Base-by-base conservation (phyloP, 441 rosid species). In the Gossypium davidsonii region DNA sequence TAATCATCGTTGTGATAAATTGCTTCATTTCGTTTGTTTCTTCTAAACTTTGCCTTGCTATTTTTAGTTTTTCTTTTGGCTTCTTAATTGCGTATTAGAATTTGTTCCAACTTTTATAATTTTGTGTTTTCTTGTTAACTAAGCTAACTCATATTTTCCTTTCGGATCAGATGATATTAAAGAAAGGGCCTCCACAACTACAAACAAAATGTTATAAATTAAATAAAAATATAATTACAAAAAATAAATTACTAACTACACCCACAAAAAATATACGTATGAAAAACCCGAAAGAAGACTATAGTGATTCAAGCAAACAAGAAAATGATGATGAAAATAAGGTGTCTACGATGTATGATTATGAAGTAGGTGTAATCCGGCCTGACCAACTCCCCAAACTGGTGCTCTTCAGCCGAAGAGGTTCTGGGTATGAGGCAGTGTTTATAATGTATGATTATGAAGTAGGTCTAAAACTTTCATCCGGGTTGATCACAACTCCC, bases 401-500 rank as follows among this genome's bases (percentile, higher is more conserved):
- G 46, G 46, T 39, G 46, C 46, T 9, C 3, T 39, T 39, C 46
- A 8, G 46, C 46, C 3, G 46, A 39, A 39, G 46, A 39, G 46
- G 14, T 42, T 42, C 12, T 10, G 0, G 48, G 14, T 51, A 51
- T 51, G 56, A 51, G 8, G 20, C 5, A 10, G 60, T 26, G 14
- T 26, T 49, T 28, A 21, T 12, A 28, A 44, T 48, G 39, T 14
- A 67, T 1, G 21, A 48, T 34, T 48, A 67, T 25, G 71, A 14
- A 48, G 21, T 48, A 48, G 42, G 7, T 10, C 44, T 48, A 26
- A 81, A 23, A 48, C 5, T 78, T 68, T 78, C 86, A 76, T 79
- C 67, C 11, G 90, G 86, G 67, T 85, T 87, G 49, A 91, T 81
- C 73, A 92, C 92, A 20, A 88, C 76, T 21, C 99, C 99, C 51